Percentiles rank a stretch among this genome's conserved stretches.
These are phyloP conservation scores for Porpolomopsis calyptriformis DNA, from an alignment of 768 basidiomycete species.

Conservation along the genomic window DNA sequence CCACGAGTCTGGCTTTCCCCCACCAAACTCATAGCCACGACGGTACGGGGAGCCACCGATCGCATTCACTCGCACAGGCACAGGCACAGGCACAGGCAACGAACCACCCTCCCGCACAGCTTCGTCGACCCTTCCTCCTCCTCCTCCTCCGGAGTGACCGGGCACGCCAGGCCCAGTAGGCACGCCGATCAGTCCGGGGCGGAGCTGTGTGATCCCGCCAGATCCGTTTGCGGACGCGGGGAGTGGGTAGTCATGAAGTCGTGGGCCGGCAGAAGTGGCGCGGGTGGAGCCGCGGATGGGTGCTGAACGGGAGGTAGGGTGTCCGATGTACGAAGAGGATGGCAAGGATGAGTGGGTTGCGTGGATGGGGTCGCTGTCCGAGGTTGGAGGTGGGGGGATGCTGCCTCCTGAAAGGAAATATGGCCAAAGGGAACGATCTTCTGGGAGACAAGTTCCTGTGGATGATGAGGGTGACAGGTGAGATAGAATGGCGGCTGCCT, in stretches of 20 bases:
- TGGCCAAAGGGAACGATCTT: slow-evolving; percentile 91
- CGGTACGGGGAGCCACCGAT: too few relatives aligned
- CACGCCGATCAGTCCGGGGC: slow-evolving; percentile 43
- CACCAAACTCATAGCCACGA: slow-evolving; percentile 13
- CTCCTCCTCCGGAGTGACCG: slow-evolving; percentile 2
- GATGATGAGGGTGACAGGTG: slow-evolving; percentile 62
- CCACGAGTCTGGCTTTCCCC: slow-evolving; percentile 20
- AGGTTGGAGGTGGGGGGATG: slow-evolving; percentile 40
- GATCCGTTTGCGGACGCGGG: slow-evolving; percentile 24
- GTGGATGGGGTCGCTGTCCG: slow-evolving; percentile 11
- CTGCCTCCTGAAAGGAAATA: slow-evolving; percentile 66
- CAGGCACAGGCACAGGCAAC: slow-evolving; percentile 27
- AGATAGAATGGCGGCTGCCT: slow-evolving; percentile 92
- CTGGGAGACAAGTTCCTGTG: slow-evolving; percentile 71
- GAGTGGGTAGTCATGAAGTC: slow-evolving; percentile 56
- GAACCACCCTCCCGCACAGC: slow-evolving; percentile 5
- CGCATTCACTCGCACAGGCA: slow-evolving; percentile 13
- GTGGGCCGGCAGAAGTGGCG: slow-evolving; percentile 36
- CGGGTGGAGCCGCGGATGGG: slow-evolving; percentile 26
- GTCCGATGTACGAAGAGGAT: slow-evolving; percentile 6
- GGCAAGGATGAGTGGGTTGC: slow-evolving; percentile 6
- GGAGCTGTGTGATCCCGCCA: slow-evolving; percentile 44
- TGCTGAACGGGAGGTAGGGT: slow-evolving; percentile 43
- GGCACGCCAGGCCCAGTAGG: slow-evolving; percentile 16
- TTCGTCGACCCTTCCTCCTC: background rate